Base-by-base conservation (phyloP, 306 rosid genomes). In the Prunus mume region DNA sequence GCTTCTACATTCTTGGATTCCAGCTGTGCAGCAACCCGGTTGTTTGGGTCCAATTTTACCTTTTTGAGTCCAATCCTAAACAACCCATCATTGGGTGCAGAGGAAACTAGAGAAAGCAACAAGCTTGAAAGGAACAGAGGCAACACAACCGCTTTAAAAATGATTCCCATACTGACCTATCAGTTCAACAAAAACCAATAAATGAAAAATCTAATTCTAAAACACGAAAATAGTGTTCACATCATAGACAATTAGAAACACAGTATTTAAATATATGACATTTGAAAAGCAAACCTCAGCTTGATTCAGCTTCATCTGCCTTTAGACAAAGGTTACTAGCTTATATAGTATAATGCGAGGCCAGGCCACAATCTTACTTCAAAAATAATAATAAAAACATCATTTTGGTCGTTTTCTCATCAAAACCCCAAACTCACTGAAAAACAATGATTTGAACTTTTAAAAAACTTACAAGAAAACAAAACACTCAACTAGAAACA, bases 11-110 rank as follows among this genome's bases (percentile, higher is more conserved):
- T 84, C 71, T 65, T 83, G 58, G 83, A 76, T 50, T 85, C 94
- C 13, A 79, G 56, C 75, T 50, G 71, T 9, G 82, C 77, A 65
- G 91, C 89, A 43, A 86, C 83, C 71, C 84, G 65, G 34, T 77
- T 56, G 30, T 85, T 79, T 3, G 75, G 28, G 41, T 86, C 93
- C 72, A 69, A 18, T 65, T 83, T 87, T 54, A 83, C 65, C 85
- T 85, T 95, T 62, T 84, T 95, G 85, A 95, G 78, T 47, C 93
- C 96, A 78, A 95, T 87, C 81, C 97, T 89, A 2, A 80, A 75
- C 75, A 95, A 56, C 52, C 93, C 93, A 27, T 84, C 88, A 41
- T 57, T 75, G 52, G 93, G 66, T 68, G 75, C 86, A 69, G 82
- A 80, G 1, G 79, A 84, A 14, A 61, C 97, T 52, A 84, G 75